Percentiles rank a stretch among this genome's conserved stretches.
phyloP scores from a whole-genome alignment of 176 grass and related monocot species.

The Lolium multiflorum region DNA sequence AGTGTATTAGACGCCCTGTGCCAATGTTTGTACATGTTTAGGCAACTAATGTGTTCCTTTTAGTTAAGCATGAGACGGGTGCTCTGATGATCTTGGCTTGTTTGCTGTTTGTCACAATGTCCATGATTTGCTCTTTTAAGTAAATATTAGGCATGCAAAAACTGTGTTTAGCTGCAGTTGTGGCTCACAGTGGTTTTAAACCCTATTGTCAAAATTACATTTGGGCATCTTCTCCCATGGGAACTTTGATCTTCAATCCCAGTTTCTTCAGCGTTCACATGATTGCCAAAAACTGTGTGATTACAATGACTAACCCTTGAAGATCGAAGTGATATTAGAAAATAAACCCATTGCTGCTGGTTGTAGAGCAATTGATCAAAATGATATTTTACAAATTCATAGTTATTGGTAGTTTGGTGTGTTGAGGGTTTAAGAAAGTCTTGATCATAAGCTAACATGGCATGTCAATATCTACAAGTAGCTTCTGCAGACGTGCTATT shows the following conservation, averaged over 20 bases:
- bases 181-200: neutral
- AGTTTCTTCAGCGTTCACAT: neutral
- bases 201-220: neutral
- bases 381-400: neutral
- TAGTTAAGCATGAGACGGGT: neutral
- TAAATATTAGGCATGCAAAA: neutral
- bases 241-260: neutral
- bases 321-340: neutral
- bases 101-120: neutral
- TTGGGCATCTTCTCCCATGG: neutral
- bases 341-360: neutral
- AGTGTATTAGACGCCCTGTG: neutral
- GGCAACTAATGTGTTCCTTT: neutral
- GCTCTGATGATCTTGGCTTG: slow-evolving; percentile 9
- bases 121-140: neutral
- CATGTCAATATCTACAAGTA: neutral
- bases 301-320: neutral
- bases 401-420: neutral
- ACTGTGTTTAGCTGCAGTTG: neutral
- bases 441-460: neutral
- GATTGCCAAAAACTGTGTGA: neutral
- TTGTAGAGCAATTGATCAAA: neutral
- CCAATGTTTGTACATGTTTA: neutral
- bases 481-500: neutral
- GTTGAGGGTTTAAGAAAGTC: neutral